Base-by-base conservation (phyloP, 2,329 filamentous ascomycete species). In the Metarhizium anisopliae region DNA sequence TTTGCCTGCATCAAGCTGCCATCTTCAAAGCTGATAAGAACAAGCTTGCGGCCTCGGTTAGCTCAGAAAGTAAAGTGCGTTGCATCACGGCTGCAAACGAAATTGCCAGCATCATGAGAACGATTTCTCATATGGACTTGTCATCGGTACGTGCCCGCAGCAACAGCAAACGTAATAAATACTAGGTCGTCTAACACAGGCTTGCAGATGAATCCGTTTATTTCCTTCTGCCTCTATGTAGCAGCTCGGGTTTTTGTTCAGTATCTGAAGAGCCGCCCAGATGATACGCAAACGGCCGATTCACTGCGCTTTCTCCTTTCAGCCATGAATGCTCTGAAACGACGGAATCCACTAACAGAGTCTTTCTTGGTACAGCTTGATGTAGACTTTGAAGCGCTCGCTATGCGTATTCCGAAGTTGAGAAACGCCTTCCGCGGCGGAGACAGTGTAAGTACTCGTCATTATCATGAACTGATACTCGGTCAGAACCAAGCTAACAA, bases 11-110 rank as follows among this genome's bases (percentile, higher is more conserved):
- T 66, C 94, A 99, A 73, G 94, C 93, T 2, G 94, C 94, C 30
- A 97, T 99, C 20, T 96, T 93, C 79, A 97, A 96, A 68, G 91
- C 92, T 0, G 93, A 97, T 64, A 94, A 91, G 72, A 87, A 96
- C 70, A 82, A 84, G 54, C 75, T 96, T 58, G 85, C 90, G 0
- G 75, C 81, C 1, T 85, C 87, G 18, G 86, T 96, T 50, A 86
- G 89, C 60, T 84, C 88, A 1, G 93, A 97, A 67, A 96, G 92
- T 70, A 96, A 96, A 70, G 83, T 94, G 14, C 83, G 94, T 59
- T 97, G 94, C 64, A 90, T 97, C 57, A 91, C 91, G 25, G 91
- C 93, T 13, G 94, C 94, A 32, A 91, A 92, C 56, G 92, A 96
- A 67, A 95, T 96, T 66, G 89, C 92, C 8, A 92, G 85, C 62